Conservation (phyloP, 1,284 basidiomycete species). For the Ustilago vetiveriae region DNA sequence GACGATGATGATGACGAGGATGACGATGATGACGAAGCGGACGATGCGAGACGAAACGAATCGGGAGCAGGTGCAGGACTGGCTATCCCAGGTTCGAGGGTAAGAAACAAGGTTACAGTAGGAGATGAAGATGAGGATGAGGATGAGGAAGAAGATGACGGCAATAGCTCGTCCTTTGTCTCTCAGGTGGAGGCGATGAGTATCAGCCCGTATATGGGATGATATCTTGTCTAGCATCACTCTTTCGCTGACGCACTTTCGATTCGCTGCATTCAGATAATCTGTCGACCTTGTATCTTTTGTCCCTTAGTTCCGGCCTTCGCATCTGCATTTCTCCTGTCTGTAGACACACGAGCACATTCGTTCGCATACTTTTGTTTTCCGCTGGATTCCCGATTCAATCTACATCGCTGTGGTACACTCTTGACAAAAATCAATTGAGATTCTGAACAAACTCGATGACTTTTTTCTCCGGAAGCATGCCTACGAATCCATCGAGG, state of each 20-base stretch:
- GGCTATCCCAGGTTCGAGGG: conserved; percentile 23
- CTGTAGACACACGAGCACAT: conserved; percentile 1
- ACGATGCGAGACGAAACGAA: conserved; percentile 37
- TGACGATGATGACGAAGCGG: conserved; percentile 20
- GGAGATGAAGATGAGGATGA: conserved; percentile 11
- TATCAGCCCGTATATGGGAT: conserved; percentile 54
- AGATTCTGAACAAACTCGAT: conserved; percentile 52
- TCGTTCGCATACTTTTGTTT: neutral
- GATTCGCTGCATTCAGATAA: too few relatives aligned
- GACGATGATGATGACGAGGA: conserved; percentile 46
- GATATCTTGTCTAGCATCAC: neutral
- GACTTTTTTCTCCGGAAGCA: conserved; percentile 53
- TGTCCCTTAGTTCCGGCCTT: neutral
- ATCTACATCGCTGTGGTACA: too few relatives aligned
- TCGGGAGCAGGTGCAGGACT: conserved; percentile 1
- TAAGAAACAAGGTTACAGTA: neutral
- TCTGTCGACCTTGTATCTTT: neutral
- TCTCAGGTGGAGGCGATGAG: conserved; percentile 64
- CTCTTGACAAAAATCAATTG: conserved; percentile 13
- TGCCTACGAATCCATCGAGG: conserved; percentile 47
- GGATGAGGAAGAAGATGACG: conserved; percentile 28
- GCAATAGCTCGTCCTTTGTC: conserved; percentile 52
- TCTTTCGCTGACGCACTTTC: too few relatives aligned
- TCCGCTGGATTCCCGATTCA: neutral
- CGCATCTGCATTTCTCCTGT: neutral